phyloP scores from a whole-genome alignment of 164 flowering plant genomes.

The Piper betle region DNA sequence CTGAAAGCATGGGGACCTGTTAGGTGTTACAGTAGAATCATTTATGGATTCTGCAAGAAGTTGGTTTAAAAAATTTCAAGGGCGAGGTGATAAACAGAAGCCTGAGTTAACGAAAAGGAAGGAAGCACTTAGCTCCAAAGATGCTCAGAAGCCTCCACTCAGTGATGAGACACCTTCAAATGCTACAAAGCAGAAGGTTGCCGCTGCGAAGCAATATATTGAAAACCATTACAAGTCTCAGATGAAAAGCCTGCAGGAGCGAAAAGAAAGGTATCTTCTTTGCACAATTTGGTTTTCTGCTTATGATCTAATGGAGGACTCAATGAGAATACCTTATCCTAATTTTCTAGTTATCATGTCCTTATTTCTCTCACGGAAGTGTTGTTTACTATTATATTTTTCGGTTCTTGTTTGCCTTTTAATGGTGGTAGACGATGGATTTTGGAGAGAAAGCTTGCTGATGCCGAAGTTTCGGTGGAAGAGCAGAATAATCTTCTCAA shows the following conservation, averaged over 20 bases:
- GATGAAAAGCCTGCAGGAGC: conserved; percentile 28
- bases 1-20: background rate
- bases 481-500: conserved; percentile 26
- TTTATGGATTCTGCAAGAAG: conserved; percentile 36
- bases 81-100: conserved; percentile 15
- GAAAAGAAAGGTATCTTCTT: conserved; percentile 24
- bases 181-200: conserved; percentile 28
- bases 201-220: conserved; percentile 32
- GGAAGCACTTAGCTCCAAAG: conserved; percentile 17
- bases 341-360: background rate
- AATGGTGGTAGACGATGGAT: conserved; percentile 18
- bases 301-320: too few relatives aligned
- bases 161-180: conserved; percentile 25
- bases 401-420: background rate
- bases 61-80: conserved; percentile 37
- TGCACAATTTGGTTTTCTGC: too few relatives aligned
- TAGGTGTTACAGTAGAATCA: background rate
- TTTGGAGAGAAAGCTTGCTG: conserved; percentile 31
- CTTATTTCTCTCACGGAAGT: background rate
- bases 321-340: too few relatives aligned
- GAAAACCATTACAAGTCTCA: conserved; percentile 34
- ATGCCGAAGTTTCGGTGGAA: conserved; percentile 28
- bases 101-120: conserved; percentile 15
- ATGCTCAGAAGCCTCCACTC: conserved; percentile 12
- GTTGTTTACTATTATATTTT: background rate